phyloP scores from a whole-genome alignment of 163 green algal species.

The Chlamydomonas reinhardtii region DNA sequence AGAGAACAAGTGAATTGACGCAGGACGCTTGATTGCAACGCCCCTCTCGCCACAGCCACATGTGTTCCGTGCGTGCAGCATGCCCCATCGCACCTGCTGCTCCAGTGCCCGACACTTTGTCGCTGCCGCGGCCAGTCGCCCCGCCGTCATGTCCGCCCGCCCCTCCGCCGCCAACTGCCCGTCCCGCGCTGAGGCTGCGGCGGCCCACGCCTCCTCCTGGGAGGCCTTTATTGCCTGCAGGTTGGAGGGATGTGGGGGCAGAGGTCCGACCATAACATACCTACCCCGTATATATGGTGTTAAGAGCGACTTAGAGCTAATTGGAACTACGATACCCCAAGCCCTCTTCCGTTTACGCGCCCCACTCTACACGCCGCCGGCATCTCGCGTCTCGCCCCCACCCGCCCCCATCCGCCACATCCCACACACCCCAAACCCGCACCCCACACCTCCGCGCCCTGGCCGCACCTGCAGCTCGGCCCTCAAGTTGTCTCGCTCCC shows the following conservation, averaged over 20 bases:
- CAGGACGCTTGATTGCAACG: too few species aligned
- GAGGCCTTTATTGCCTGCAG: not conserved
- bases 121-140: not conserved
- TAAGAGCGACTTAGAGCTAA: too few species aligned
- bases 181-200: not conserved
- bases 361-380: too few species aligned
- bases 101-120: not conserved
- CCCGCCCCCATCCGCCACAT: not conserved
- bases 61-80: too few species aligned
- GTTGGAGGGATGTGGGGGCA: not conserved
- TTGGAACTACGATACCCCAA: too few species aligned
- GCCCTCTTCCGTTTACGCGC: too few species aligned
- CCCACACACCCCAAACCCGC: not conserved
- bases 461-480: constrained; percentile 12
- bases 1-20: too few species aligned
- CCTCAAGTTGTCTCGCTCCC: not conserved
- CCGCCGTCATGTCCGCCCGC: not conserved
- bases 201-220: constrained; percentile 13
- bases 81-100: too few species aligned
- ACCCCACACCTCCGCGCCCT: not conserved
- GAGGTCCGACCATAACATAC: too few species aligned
- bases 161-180: not conserved
- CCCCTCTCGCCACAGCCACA: too few species aligned
- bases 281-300: too few species aligned
- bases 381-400: too few species aligned